phyloP scores from a whole-genome alignment of 1,284 basidiomycete genomes.

The Inonotus hispidus region DNA sequence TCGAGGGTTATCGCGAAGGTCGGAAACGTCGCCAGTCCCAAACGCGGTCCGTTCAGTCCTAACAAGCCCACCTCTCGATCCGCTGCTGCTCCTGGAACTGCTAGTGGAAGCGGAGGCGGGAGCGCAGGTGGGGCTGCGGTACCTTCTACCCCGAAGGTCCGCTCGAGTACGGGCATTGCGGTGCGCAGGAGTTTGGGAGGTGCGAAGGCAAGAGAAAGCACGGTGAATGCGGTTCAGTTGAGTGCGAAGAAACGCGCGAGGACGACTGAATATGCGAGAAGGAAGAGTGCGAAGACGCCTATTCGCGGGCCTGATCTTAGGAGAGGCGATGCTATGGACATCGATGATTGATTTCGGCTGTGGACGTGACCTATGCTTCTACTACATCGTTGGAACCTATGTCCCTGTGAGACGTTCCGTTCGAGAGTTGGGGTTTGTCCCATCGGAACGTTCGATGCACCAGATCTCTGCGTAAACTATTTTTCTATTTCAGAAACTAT shows the following conservation, averaged over 20 bases:
- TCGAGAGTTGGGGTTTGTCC: no score
- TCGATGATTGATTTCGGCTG: slow-evolving; percentile 17
- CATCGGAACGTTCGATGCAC: no score
- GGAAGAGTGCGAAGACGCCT: slow-evolving; percentile 24
- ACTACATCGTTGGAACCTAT: no score
- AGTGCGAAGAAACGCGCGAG: slow-evolving; percentile 61
- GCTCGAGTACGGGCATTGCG: slow-evolving; percentile 45
- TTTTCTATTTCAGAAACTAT: no score
- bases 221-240: slow-evolving; percentile 33
- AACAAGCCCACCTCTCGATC: background rate
- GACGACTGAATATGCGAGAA: slow-evolving; percentile 55
- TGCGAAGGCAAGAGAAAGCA: slow-evolving; percentile 29
- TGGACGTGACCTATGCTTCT: no score
- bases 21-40: slow-evolving; percentile 47
- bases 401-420: no score
- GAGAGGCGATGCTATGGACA: slow-evolving; percentile 12
- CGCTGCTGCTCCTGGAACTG: background rate
- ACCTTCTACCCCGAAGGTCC: slow-evolving; percentile 14
- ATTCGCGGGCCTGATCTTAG: background rate
- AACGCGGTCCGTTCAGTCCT: slow-evolving; percentile 15
- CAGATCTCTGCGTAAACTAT: no score
- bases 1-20: slow-evolving; percentile 71
- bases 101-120: slow-evolving; percentile 8
- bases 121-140: background rate
- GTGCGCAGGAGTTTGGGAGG: slow-evolving; percentile 42